Evolutionary conservation across 2,329 filamentous ascomycete genomes (phyloP).

Genomic region (Torrubiellomyces zombiae): DNA sequence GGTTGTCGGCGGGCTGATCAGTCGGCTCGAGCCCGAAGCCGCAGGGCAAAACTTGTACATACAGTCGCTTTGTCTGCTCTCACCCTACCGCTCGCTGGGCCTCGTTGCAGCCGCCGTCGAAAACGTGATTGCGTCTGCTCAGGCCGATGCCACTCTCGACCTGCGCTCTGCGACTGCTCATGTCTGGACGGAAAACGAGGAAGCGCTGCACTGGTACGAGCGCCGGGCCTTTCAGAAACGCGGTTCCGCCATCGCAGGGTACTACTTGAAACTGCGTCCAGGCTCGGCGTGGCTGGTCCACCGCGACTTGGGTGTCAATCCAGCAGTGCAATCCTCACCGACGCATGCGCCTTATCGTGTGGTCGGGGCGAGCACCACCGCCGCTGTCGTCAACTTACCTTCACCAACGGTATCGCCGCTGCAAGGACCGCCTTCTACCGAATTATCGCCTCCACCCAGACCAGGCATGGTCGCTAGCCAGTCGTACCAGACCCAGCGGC

Average conservation of each 20-base stretch:
- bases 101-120: slow-evolving; percentile 41
- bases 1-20: slow-evolving; percentile 45
- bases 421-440: slow-evolving; percentile 12
- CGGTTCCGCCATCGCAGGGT: slow-evolving; percentile 31
- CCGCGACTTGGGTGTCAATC: slow-evolving; percentile 19
- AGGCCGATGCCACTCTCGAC: slow-evolving; percentile 17
- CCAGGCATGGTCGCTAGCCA: slow-evolving; percentile 14
- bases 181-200: slow-evolving; percentile 51
- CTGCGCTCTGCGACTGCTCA: slow-evolving; percentile 40
- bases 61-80: slow-evolving; percentile 44
- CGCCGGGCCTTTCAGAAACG: slow-evolving; percentile 37
- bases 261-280: slow-evolving; percentile 46
- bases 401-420: slow-evolving; percentile 11
- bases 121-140: slow-evolving; percentile 26
- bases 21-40: slow-evolving; percentile 33
- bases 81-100: slow-evolving; percentile 44
- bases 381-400: slow-evolving; percentile 16
- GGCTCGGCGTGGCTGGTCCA: slow-evolving; percentile 44
- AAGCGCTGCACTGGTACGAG: slow-evolving; percentile 46
- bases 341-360: slow-evolving; percentile 5
- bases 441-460: slow-evolving; percentile 7
- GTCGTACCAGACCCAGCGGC: slow-evolving; percentile 42
- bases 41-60: slow-evolving; percentile 40
- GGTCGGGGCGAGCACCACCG: slow-evolving; percentile 11
- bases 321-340: no score